These are phyloP conservation scores for Quercus bicolor DNA, from an alignment of 306 rosid genomes.

Conservation along the genomic window DNA sequence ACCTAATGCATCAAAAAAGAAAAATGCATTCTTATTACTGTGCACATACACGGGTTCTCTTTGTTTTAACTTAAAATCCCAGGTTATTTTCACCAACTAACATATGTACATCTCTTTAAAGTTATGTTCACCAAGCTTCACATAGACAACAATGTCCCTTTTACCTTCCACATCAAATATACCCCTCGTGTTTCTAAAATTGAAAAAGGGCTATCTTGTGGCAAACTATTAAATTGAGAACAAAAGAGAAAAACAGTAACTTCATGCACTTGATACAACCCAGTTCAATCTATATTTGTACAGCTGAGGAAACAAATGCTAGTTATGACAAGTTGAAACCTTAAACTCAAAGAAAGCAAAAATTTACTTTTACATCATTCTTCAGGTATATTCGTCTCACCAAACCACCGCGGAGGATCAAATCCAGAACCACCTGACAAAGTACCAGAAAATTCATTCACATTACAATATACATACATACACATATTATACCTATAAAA, in stretches of 20 bases:
- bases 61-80: no score
- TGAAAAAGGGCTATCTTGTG: background rate
- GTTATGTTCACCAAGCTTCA: background rate
- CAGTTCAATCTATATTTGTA: slow-evolving; percentile 2
- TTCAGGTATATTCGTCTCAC: slow-evolving; percentile 41
- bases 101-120: no score
- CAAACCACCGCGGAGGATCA: slow-evolving; percentile 95
- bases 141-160: background rate
- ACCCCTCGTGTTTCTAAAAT: background rate
- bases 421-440: slow-evolving; percentile 74
- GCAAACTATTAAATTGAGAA: no score
- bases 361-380: slow-evolving; percentile 26
- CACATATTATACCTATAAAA: background rate
- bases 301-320: slow-evolving; percentile 10
- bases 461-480: background rate
- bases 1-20: background rate
- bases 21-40: background rate
- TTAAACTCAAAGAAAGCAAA: background rate
- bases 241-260: no score
- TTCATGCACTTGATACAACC: background rate
- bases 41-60: background rate
- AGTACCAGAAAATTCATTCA: background rate
- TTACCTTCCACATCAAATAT: background rate
- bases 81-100: no score
- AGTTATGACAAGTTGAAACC: background rate